Evolutionary conservation across 78 protist species (phyloP).

Genomic region (Speleostelium caveatum): DNA sequence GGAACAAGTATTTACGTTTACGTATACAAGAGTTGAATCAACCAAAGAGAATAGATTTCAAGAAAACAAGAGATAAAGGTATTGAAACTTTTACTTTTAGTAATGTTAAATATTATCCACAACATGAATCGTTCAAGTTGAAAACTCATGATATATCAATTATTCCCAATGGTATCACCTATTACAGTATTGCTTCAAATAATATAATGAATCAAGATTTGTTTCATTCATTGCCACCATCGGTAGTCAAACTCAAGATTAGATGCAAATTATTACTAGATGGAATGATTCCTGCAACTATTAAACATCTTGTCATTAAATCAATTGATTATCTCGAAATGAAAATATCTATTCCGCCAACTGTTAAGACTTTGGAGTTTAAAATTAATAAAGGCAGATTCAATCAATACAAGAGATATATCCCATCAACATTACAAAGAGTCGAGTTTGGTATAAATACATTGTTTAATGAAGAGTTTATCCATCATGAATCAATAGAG

Average conservation of each 20-base stretch:
- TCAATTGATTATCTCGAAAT: background rate
- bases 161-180: background rate
- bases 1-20: background rate
- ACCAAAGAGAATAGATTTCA: background rate
- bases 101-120: background rate
- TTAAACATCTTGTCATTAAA: background rate
- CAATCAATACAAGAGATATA: no score
- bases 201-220: no score
- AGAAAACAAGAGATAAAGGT: background rate
- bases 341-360: background rate
- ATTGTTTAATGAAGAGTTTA: background rate
- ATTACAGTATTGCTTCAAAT: background rate
- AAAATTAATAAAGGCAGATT: no score
- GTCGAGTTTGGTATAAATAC: background rate
- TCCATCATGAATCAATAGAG: background rate
- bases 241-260: background rate
- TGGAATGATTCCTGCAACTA: background rate
- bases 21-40: background rate
- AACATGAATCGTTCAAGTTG: background rate
- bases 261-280: no score
- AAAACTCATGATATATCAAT: background rate
- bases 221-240: background rate
- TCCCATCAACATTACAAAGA: background rate
- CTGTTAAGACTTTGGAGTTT: background rate
- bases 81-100: background rate